Percentiles rank a stretch among this genome's conserved stretches.
Conservation (phyloP, 163 green algal species). For the Smithsoniella earleae region DNA sequence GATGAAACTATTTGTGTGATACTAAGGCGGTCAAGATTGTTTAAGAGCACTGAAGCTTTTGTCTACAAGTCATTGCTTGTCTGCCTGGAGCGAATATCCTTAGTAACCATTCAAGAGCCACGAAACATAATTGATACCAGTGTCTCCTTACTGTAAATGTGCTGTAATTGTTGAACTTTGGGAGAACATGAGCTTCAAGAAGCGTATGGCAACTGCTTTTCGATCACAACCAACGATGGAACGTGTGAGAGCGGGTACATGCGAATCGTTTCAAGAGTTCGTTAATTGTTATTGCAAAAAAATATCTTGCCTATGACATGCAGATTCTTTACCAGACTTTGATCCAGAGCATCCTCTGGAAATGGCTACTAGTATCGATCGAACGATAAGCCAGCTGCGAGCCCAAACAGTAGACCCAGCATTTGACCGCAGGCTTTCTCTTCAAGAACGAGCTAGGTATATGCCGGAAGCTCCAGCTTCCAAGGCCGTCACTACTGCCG, state of each 20-base stretch:
- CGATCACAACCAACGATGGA: background rate
- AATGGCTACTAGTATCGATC: conserved; percentile 1
- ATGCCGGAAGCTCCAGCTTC: background rate
- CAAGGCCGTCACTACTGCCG: background rate
- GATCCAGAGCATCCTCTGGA: background rate
- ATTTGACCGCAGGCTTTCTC: background rate
- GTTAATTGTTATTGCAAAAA: background rate
- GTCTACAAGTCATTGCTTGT: too few species aligned
- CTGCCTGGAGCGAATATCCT: too few species aligned
- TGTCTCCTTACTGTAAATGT: too few species aligned
- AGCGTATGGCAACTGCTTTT: background rate
- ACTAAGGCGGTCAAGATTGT: too few species aligned
- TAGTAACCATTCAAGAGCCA: too few species aligned
- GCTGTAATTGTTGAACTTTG: too few species aligned
- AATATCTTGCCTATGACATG: background rate
- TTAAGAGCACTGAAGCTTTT: too few species aligned
- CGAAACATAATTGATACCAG: too few species aligned
- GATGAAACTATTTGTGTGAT: too few species aligned
- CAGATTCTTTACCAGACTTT: conserved; percentile 5
- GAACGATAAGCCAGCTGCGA: conserved; percentile 8
- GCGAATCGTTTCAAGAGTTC: background rate
- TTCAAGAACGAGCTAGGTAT: background rate
- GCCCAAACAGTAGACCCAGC: background rate
- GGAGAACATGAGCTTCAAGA: background rate
- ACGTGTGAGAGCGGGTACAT: background rate